Base-by-base conservation (phyloP, 345 rosid species). In the Ricinus communis region DNA sequence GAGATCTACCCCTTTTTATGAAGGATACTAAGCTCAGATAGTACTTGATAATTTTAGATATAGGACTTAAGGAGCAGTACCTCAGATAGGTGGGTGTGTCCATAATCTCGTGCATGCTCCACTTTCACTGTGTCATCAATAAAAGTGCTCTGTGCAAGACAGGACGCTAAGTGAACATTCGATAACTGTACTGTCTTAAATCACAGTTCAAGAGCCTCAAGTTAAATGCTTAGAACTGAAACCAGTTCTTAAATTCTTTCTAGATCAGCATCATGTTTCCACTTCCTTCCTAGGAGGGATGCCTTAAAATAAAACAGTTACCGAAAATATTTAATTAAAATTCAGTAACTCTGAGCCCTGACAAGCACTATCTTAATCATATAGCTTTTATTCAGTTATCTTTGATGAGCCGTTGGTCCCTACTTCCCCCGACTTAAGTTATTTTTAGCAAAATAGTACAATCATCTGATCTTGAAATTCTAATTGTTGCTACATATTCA, bases 71-170 rank as follows among this genome's bases (percentile, higher is more conserved):
- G 55, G 53, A 21, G 27, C 9, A 65, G 58, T 64, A 90, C 97
- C 97, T 95, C 99, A 5, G 83, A 87, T 62, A 95, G 81, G 81
- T 92, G 98, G 69, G 80, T 83, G 76, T 95, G 98, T 54, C 99
- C 96, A 80, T 89, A 92, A 70, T 90, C 97, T 79, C 93, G 90
- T 9, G 98, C 97, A 71, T 89, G 98, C 80, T 89, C 97, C 62
- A 86, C 79, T 0, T 89, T 75, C 40, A 93, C 86, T 2, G 82
- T 79, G 74, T 85, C 84, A 58, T 90, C 88, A 57, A 92, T 71
- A 77, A 83, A 95, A 56, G 99, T 95, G 82, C 97, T 86, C 98
- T 95, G 83, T 67, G 68, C 21, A 68, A 71, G 16, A 53, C 43
- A 52, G 31, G 62, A 38, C 6, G 30, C 36, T 64, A 18, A 40